These are phyloP conservation scores for Tuber aestivum DNA, from an alignment of 495 filamentous ascomycete species.

Conservation along the genomic window DNA sequence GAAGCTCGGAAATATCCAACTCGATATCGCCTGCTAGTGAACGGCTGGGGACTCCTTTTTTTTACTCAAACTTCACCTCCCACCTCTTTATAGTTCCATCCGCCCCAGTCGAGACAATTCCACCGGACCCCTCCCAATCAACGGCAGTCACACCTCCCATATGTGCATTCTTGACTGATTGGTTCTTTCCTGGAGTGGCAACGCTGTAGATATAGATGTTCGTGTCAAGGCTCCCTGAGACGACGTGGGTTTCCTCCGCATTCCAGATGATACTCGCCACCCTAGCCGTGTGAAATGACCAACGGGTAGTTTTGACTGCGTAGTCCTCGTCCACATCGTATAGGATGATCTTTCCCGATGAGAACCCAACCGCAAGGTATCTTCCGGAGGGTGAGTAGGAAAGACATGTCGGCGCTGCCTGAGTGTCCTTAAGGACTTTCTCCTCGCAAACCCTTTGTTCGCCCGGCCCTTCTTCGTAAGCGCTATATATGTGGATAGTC, in stretches of 20 bases:
- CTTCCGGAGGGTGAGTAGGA: conserved; percentile 70
- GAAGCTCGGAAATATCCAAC: neutral
- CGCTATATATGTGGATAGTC: conserved; percentile 62
- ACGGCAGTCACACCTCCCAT: conserved; percentile 93
- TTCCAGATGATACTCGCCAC: conserved; percentile 83
- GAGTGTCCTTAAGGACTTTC: conserved; percentile 51
- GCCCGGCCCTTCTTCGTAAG: conserved; percentile 42
- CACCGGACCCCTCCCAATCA: conserved; percentile 65
- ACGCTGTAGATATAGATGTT: conserved; percentile 86
- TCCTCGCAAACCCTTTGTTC: conserved; percentile 47
- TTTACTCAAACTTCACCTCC: conserved; percentile 53
- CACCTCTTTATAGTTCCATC: conserved; percentile 91
- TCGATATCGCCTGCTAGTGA: neutral
- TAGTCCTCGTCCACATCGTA: conserved; percentile 55
- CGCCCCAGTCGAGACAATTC: conserved; percentile 70
- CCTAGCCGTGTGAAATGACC: conserved; percentile 86
- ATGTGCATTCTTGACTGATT: conserved; percentile 77
- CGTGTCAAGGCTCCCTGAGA: conserved; percentile 80
- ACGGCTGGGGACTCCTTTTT: neutral
- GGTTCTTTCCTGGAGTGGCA: conserved; percentile 68
- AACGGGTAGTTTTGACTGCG: conserved; percentile 63
- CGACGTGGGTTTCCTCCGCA: conserved; percentile 63
- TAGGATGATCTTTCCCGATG: conserved; percentile 76
- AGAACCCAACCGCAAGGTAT: conserved; percentile 71
- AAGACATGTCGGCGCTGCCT: conserved; percentile 58